Base-by-base conservation (phyloP, 768 basidiomycete genomes). In the Heimioporus sp. region DNA sequence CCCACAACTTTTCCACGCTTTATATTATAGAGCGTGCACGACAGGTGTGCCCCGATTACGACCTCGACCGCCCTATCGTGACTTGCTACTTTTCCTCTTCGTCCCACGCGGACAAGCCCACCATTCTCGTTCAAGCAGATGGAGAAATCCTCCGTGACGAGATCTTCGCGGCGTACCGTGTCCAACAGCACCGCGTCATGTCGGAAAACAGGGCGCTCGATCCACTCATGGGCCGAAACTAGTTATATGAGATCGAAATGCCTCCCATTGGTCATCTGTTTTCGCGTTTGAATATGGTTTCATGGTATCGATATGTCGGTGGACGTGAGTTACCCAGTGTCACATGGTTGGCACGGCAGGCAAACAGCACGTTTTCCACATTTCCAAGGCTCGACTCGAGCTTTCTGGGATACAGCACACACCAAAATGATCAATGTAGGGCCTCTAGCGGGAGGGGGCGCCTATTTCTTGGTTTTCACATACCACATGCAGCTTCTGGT, bases 101-200 rank as follows among this genome's bases (percentile, higher is more conserved):
- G 1, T 43, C 47, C 28, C 37, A 52, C 4, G 16, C 12, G 1
- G 24, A n/a, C 16, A 49, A 53, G 20, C 68, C 64, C 0, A 63
- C 61, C 2, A 51, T 68, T 28, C 10, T 63, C 24, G 42, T 70
- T 15, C 57, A 66, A 31, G 52, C 53, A 8, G 24, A 38, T 12
- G 62, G 60, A 2, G 67, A 68, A 46, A 62, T 62, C 5, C 49
- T 68, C 12, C 53, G 67, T 21, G 68, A 68, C n/a, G 68, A 66
- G 8, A 55, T 70, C 35, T 49, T 65, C 12, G 51, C 68, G 15
- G 60, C 57, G 10, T 68, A 70, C 48, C 38, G 66, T 28, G 32
- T 68, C 12, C 68, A 68, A 21, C 61, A 56, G 46, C 55, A 65
- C 30, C 62, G 67, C 24, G 21, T 62, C 2, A 51, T 37, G 40